Conservation (phyloP, 306 rosid genomes). For the Vicia villosa region DNA sequence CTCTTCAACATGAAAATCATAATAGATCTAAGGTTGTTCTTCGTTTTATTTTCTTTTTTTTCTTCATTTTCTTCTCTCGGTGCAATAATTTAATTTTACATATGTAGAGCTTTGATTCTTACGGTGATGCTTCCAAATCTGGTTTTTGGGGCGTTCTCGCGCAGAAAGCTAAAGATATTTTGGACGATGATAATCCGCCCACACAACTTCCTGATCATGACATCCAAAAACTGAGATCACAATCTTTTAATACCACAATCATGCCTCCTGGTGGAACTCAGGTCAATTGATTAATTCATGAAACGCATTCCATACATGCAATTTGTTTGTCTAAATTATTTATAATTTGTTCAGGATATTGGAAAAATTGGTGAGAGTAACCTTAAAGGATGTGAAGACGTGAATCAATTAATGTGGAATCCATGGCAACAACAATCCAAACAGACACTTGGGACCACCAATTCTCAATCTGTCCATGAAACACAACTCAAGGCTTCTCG, state of each 20-base stretch:
- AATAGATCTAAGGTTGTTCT: slow-evolving; percentile 55
- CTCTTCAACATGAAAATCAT: slow-evolving; percentile 45
- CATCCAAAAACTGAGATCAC: slow-evolving; percentile 35
- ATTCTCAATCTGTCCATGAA: slow-evolving; percentile 45
- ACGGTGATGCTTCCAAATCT: slow-evolving; percentile 52
- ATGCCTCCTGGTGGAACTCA: slow-evolving; percentile 38
- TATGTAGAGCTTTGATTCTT: slow-evolving; percentile 59
- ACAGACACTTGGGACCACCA: slow-evolving; percentile 9
- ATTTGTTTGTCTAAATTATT: not conserved
- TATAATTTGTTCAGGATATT: slow-evolving; percentile 47
- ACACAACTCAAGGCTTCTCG: slow-evolving; percentile 96
- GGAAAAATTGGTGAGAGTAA: slow-evolving; percentile 57
- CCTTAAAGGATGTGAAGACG: slow-evolving; percentile 50
- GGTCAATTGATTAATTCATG: slow-evolving; percentile 30
- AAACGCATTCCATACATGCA: not conserved
- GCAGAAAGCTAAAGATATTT: slow-evolving; percentile 75
- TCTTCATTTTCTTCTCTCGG: not conserved
- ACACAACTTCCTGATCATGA: slow-evolving; percentile 18
- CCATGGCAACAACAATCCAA: slow-evolving; percentile 51
- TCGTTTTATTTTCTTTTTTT: not conserved
- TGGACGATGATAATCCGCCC: slow-evolving; percentile 61
- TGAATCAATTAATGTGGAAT: slow-evolving; percentile 38
- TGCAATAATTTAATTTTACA: not conserved
- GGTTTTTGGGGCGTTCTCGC: slow-evolving; percentile 96
- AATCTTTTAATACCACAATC: slow-evolving; percentile 37